Evolutionary conservation across 345 rosid species (phyloP).

Genomic region (Citrus australasica): DNA sequence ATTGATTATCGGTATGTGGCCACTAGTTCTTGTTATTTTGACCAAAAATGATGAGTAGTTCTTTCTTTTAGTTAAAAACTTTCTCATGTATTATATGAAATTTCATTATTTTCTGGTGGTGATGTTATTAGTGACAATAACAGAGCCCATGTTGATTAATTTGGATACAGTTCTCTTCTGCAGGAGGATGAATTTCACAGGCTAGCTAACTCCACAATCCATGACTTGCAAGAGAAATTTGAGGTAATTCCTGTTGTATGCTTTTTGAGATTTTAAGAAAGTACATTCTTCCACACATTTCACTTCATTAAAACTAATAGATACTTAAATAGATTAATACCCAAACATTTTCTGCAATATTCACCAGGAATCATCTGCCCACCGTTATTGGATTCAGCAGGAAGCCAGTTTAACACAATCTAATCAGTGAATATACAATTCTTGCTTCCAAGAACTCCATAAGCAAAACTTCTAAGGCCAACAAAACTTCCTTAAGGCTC

Average conservation of each 20-base stretch:
- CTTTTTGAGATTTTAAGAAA: background rate
- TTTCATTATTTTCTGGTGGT: background rate
- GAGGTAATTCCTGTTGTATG: slow-evolving; percentile 37
- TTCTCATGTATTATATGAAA: background rate
- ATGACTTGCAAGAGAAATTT: slow-evolving; percentile 72
- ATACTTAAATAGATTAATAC: background rate
- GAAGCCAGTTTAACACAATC: background rate
- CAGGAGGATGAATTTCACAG: slow-evolving; percentile 86
- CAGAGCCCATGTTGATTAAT: slow-evolving; percentile 20
- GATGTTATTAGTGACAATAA: background rate
- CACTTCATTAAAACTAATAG: background rate
- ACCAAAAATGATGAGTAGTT: background rate
- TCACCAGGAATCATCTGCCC: background rate
- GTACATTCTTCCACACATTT: background rate
- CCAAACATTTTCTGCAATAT: background rate
- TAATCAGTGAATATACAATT: background rate
- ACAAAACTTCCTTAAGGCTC: background rate
- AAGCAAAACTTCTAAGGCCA: background rate
- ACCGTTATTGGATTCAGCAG: background rate
- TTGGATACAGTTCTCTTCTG: slow-evolving; percentile 60
- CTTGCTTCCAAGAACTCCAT: background rate
- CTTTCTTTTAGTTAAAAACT: background rate
- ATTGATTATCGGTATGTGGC: slow-evolving; percentile 48
- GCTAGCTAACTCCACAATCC: slow-evolving; percentile 69
- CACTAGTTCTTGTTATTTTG: background rate